Evolutionary conservation across 2,329 filamentous ascomycete genomes (phyloP).

Genomic region (Fusarium tuaranense): DNA sequence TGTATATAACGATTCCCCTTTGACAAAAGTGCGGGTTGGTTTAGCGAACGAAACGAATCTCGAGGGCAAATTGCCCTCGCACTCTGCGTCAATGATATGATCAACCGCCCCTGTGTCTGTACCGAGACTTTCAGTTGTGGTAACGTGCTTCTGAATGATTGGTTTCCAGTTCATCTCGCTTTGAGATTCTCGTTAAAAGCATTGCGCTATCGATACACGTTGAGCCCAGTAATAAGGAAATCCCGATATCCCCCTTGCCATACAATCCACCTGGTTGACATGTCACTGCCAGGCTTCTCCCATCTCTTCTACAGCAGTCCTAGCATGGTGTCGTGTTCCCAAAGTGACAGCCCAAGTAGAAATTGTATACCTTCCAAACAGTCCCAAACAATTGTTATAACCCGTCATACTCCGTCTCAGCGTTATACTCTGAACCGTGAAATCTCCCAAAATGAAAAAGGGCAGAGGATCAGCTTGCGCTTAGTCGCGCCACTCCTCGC

Average conservation of each 20-base stretch:
- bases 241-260: neutral
- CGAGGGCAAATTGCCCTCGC: neutral
- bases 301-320: conserved; percentile 25
- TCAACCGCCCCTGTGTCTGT: conserved; percentile 17
- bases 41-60: conserved; percentile 12
- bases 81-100: conserved; percentile 26
- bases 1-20: conserved; percentile 11
- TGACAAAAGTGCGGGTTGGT: conserved; percentile 9
- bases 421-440: conserved; percentile 16
- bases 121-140: neutral
- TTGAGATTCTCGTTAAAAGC: conserved; percentile 10
- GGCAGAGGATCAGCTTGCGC: neutral
- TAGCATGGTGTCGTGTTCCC: conserved; percentile 5
- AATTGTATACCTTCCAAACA: conserved; percentile 18
- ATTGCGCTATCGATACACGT: conserved; percentile 29
- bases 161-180: conserved; percentile 16
- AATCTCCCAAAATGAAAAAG: conserved; percentile 14
- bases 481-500: conserved; percentile 61
- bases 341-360: neutral
- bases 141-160: neutral
- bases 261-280: neutral
- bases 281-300: neutral
- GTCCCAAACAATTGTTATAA: conserved; percentile 28
- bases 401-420: conserved; percentile 35
- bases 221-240: conserved; percentile 3